Percentiles rank a stretch among this genome's conserved stretches.
phyloP scores from a whole-genome alignment of 345 rosid genomes.

The Arabidopsis arenosa region DNA sequence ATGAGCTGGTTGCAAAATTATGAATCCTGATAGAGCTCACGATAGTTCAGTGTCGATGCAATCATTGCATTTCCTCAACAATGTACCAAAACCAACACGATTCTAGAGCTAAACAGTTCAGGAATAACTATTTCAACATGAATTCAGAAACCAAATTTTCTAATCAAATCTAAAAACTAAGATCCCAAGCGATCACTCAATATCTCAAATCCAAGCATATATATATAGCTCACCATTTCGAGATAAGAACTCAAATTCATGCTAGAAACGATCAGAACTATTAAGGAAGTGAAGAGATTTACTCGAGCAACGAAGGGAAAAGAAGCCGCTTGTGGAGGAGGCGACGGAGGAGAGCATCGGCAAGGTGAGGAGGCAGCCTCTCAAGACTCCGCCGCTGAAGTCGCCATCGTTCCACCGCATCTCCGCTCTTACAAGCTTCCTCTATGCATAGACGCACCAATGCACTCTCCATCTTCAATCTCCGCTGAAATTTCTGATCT shows the following conservation, averaged over 20 bases:
- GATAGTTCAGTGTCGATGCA: background rate
- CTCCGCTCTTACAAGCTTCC: conserved; percentile 70
- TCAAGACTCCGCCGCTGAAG: conserved; percentile 74
- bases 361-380: conserved; percentile 76
- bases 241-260: conserved; percentile 19
- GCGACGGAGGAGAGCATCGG: conserved; percentile 69
- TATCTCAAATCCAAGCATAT: conserved; percentile 4
- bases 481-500: conserved; percentile 14
- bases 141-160: background rate
- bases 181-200: conserved; percentile 14
- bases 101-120: conserved; percentile 7
- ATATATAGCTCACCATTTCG: background rate
- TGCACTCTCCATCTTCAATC: conserved; percentile 46
- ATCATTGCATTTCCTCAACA: conserved; percentile 9
- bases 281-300: conserved; percentile 15
- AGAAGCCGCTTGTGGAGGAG: conserved; percentile 78
- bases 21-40: background rate
- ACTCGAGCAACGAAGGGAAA: conserved; percentile 94
- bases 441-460: conserved; percentile 75
- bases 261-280: background rate
- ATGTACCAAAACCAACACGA: background rate
- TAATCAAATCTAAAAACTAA: conserved; percentile 23
- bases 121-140: background rate
- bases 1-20: background rate
- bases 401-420: conserved; percentile 73